Conservation (phyloP, 345 rosid species). For the Erucastrum elatum region DNA sequence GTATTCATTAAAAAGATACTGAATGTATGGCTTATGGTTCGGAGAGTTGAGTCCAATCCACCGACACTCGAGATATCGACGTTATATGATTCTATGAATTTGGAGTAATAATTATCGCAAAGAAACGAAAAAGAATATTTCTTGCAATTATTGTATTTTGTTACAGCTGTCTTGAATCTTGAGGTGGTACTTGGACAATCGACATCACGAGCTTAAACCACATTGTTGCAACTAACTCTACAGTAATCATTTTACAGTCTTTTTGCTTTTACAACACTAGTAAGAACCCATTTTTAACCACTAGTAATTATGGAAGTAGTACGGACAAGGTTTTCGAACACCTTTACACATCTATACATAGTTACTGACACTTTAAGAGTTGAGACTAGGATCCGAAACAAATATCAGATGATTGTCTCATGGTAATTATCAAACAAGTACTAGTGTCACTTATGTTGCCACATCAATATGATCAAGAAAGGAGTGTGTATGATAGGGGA, state of each 20-base stretch:
- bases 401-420: not conserved
- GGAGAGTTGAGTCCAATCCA: constrained; percentile 24
- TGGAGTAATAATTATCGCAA: not conserved
- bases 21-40: not conserved
- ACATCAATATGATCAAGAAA: not conserved
- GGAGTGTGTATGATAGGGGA: constrained; percentile 3
- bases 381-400: not conserved
- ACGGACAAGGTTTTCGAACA: not conserved
- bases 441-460: not conserved
- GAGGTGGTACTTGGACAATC: not conserved
- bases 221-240: not conserved
- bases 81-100: not conserved
- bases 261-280: not conserved
- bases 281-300: not conserved
- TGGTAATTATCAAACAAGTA: not conserved
- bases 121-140: not conserved
- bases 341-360: not conserved
- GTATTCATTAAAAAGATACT: not conserved
- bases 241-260: not conserved
- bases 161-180: constrained; percentile 35
- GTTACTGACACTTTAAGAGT: not conserved
- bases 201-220: not conserved
- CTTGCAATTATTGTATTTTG: not conserved
- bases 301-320: not conserved
- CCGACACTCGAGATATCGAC: constrained; percentile 29